Conservation (phyloP, 345 rosid species). For the Turnera subulata region DNA sequence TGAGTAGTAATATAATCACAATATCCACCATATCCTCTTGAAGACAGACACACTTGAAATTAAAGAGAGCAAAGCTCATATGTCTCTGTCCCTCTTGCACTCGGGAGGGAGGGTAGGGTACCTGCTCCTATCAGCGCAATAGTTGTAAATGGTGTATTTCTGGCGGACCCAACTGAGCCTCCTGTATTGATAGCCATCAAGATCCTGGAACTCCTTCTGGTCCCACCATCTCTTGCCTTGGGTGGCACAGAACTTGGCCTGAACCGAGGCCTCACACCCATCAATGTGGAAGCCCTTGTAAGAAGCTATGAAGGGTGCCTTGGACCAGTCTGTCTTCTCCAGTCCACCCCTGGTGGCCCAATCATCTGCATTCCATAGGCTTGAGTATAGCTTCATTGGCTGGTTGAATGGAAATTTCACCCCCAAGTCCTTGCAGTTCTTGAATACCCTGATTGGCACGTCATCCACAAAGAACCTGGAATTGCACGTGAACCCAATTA, state of each 20-base stretch:
- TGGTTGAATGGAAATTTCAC: conserved; percentile 17
- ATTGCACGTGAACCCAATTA: too few relatives aligned
- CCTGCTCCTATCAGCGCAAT: conserved; percentile 11
- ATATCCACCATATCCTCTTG: too few relatives aligned
- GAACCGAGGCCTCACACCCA: conserved; percentile 17
- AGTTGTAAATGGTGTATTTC: conserved; percentile 16
- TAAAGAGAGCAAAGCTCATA: too few relatives aligned
- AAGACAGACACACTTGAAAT: too few relatives aligned
- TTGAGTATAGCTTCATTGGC: conserved; percentile 21
- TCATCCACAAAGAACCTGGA: conserved; percentile 24
- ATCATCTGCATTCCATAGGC: conserved; percentile 21
- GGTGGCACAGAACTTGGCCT: conserved; percentile 14
- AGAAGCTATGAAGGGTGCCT: conserved; percentile 19
- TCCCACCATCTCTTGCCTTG: conserved; percentile 23
- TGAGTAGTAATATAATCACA: too few relatives aligned
- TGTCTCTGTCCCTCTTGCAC: conserved; percentile 16
- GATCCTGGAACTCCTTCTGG: conserved; percentile 14
- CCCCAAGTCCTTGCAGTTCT: conserved; percentile 23
- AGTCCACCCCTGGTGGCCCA: conserved; percentile 19
- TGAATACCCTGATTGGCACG: conserved; percentile 24
- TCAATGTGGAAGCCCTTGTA: conserved; percentile 19
- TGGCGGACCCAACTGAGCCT: conserved; percentile 14
- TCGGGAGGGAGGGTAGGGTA: conserved; percentile 6
- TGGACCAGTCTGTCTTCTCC: conserved; percentile 22
- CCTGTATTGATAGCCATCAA: conserved; percentile 11